phyloP scores from a whole-genome alignment of 2,329 filamentous ascomycete species.

The Exophiala bonariae region DNA sequence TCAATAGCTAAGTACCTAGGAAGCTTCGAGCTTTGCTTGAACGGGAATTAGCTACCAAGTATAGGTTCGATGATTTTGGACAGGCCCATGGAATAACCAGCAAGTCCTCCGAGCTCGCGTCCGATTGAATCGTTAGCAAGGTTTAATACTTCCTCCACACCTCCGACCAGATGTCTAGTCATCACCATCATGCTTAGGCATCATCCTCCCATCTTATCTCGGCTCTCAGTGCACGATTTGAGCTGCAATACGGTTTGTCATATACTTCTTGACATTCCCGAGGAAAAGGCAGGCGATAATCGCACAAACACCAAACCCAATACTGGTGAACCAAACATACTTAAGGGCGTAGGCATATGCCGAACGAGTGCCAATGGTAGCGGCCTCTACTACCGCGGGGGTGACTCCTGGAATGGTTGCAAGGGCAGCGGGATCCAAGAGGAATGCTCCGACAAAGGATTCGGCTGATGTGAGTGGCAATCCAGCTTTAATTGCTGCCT shows the following conservation, averaged over 20 bases:
- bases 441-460: slow-evolving; percentile 15
- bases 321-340: slow-evolving; percentile 12
- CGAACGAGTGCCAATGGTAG: slow-evolving; percentile 10
- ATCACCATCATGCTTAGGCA: no score
- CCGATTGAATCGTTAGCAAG: no score
- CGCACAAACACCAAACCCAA: slow-evolving; percentile 9
- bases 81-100: no score
- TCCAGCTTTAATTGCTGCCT: slow-evolving; percentile 21
- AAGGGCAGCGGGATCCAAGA: slow-evolving; percentile 17
- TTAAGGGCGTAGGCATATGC: slow-evolving; percentile 9
- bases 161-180: no score
- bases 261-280: slow-evolving; percentile 5
- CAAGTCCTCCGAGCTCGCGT: no score
- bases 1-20: no score
- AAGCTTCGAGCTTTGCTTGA: no score
- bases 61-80: no score
- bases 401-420: slow-evolving; percentile 9
- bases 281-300: slow-evolving; percentile 10
- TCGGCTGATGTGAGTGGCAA: slow-evolving; percentile 5
- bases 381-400: not conserved
- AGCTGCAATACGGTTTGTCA: slow-evolving; percentile 10
- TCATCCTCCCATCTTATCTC: no score
- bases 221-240: no score
- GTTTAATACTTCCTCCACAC: no score
- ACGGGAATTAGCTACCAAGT: no score